Evolutionary conservation across 148 eudicot genomes (phyloP).

Genomic region (Suaeda aralocaspica): DNA sequence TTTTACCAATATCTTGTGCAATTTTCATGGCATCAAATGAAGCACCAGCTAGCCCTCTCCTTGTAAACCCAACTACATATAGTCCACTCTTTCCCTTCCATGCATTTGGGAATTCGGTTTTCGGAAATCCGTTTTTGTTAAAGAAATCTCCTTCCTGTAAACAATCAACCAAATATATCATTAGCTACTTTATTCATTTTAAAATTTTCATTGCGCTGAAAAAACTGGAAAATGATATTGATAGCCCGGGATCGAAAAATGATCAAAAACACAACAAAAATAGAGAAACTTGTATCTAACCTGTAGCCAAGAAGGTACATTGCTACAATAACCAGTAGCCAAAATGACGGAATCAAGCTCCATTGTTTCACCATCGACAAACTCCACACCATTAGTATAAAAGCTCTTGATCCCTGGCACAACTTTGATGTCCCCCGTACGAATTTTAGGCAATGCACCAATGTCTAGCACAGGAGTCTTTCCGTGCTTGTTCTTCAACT

Average conservation of each 20-base stretch:
- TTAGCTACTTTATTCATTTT: slow-evolving; percentile 28
- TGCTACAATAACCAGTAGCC: slow-evolving; percentile 89
- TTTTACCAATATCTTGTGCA: slow-evolving; percentile 60
- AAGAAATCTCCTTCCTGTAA: slow-evolving; percentile 75
- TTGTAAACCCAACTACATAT: slow-evolving; percentile 87
- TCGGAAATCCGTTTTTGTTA: slow-evolving; percentile 75
- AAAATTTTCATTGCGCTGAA: too few relatives aligned
- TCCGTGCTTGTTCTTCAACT: slow-evolving; percentile 69
- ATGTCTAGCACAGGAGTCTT: slow-evolving; percentile 84
- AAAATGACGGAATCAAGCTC: slow-evolving; percentile 62
- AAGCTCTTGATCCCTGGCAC: slow-evolving; percentile 73
- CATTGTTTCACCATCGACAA: slow-evolving; percentile 47
- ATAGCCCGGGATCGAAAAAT: too few relatives aligned
- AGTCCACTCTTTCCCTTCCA: slow-evolving; percentile 92
- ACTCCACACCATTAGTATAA: slow-evolving; percentile 34
- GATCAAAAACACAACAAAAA: neutral
- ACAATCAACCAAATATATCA: neutral
- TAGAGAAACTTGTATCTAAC: slow-evolving; percentile 33
- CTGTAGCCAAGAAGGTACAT: slow-evolving; percentile 90
- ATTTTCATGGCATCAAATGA: slow-evolving; percentile 61
- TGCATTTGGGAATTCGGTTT: slow-evolving; percentile 53
- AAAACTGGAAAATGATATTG: too few relatives aligned
- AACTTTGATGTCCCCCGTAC: slow-evolving; percentile 53
- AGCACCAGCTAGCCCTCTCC: slow-evolving; percentile 82
- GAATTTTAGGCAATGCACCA: slow-evolving; percentile 65